Percentiles rank a stretch among this genome's conserved stretches.
Conservation (phyloP, 1,284 basidiomycete genomes). For the Wolfiporia cocos region DNA sequence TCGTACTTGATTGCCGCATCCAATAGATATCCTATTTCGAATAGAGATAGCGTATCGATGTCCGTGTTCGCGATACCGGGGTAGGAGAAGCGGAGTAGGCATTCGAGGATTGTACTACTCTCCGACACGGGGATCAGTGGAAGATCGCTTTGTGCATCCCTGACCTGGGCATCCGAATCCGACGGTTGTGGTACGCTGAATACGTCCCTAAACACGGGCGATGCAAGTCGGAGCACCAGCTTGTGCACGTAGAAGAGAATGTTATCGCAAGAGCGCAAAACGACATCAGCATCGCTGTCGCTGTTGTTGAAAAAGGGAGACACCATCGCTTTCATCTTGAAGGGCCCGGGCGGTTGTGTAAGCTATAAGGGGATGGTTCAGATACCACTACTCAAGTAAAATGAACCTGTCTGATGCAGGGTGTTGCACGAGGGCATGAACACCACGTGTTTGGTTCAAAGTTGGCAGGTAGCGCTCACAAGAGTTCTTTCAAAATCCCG, state of each 20-base stretch:
- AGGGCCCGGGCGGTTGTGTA: too few relatives aligned
- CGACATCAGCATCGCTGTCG: background rate
- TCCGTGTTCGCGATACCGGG: background rate
- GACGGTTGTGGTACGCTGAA: background rate
- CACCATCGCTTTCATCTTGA: too few relatives aligned
- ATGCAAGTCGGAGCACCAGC: background rate
- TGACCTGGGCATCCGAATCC: background rate
- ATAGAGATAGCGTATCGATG: background rate
- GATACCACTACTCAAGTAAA: too few relatives aligned
- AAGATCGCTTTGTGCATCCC: background rate
- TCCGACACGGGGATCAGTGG: background rate
- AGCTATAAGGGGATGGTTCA: too few relatives aligned
- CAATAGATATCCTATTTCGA: background rate
- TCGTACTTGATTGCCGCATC: background rate
- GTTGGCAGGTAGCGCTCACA: too few relatives aligned
- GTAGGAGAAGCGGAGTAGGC: background rate
- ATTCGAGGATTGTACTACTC: background rate
- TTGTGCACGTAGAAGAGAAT: background rate
- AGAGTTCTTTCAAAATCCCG: too few relatives aligned
- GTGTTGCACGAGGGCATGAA: too few relatives aligned
- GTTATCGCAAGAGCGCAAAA: background rate
- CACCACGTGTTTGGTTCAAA: too few relatives aligned
- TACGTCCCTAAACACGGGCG: background rate
- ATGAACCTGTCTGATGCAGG: too few relatives aligned
- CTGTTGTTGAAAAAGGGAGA: too few relatives aligned